These are phyloP conservation scores for Pyropia haitanensis DNA, from an alignment of 23 red algal species.

Conservation along the genomic window DNA sequence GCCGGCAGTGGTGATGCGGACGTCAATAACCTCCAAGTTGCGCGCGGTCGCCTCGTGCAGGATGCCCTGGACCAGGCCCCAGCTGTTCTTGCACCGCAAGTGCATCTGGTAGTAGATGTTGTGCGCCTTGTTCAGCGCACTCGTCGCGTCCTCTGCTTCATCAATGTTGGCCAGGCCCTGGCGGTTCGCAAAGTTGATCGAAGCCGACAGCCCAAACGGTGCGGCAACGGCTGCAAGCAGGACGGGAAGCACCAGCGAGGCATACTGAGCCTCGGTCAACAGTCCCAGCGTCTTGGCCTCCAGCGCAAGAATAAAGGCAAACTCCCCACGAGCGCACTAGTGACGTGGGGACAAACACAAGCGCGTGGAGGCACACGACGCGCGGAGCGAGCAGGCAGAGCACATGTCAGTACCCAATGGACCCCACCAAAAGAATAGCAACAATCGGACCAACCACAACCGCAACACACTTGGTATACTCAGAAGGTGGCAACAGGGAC, in stretches of 20 bases:
- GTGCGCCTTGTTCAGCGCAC: not conserved
- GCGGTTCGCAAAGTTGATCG: not conserved
- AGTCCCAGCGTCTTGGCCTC: not conserved
- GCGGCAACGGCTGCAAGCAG: not conserved
- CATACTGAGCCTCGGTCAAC: not conserved
- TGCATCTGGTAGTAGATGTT: constrained; percentile 5
- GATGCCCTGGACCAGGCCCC: not conserved
- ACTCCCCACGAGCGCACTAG: not conserved
- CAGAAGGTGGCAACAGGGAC: not conserved
- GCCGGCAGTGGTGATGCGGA: not conserved
- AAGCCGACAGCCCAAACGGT: not conserved
- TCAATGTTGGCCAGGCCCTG: not conserved
- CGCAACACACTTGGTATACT: not conserved
- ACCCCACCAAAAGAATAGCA: no score
- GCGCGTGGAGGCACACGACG: not conserved
- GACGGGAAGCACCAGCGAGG: not conserved
- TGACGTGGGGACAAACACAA: not conserved
- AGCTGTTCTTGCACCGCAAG: not conserved
- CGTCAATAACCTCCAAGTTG: not conserved
- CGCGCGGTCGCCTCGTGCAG: not conserved
- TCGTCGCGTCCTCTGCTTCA: not conserved
- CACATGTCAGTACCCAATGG: no score
- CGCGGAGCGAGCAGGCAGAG: not conserved
- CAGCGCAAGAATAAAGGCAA: not conserved
- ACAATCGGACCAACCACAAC: not conserved